These are phyloP conservation scores for Arthrobotrys pseudoclavata DNA, from an alignment of 2,329 filamentous ascomycete genomes.

Conservation along the genomic window DNA sequence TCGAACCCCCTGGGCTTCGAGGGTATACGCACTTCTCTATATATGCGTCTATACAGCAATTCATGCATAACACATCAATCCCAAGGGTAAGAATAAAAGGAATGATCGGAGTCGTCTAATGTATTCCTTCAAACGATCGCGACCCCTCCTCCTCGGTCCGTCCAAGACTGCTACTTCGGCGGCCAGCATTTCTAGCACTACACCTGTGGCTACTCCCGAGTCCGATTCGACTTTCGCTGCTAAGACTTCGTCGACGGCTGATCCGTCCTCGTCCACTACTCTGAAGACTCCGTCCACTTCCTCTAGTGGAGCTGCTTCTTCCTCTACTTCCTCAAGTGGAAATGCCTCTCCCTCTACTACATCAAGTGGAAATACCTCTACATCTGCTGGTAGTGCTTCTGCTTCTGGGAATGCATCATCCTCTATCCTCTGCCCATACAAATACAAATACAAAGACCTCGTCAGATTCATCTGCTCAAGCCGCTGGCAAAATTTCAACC, in stretches of 20 bases:
- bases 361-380: not conserved
- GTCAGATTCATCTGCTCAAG: not conserved
- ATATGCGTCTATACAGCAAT: no score
- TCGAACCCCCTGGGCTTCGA: no score
- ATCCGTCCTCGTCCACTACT: not conserved
- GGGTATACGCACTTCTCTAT: not conserved
- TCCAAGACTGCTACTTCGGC: not conserved
- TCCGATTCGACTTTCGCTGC: not conserved
- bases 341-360: not conserved
- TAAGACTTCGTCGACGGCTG: not conserved
- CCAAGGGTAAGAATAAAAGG: no score
- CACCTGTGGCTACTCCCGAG: not conserved
- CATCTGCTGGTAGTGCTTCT: not conserved
- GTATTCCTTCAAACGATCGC: no score
- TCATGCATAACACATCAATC: no score
- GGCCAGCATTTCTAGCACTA: not conserved
- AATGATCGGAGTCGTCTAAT: no score
- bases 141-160: not conserved
- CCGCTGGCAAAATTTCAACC: not conserved
- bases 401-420: not conserved
- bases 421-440: slow-evolving; percentile 5
- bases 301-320: not conserved
- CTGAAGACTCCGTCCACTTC: not conserved
- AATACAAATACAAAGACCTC: slow-evolving; percentile 17
- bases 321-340: not conserved